phyloP scores from a whole-genome alignment of 2,329 filamentous ascomycete genomes.

The Leptographium wingfieldii region DNA sequence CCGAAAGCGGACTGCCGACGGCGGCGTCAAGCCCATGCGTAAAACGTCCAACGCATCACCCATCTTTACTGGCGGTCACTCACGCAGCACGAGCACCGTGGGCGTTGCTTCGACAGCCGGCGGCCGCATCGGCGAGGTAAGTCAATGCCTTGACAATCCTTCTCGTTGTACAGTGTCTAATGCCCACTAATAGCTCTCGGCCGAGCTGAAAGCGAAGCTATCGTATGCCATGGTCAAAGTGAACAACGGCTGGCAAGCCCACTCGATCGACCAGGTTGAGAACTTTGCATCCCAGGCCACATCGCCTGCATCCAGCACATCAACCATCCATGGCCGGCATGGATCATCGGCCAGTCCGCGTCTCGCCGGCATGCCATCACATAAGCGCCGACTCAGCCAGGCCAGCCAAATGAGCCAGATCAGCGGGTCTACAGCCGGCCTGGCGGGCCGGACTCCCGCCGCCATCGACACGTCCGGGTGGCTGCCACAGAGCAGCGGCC shows the following conservation, averaged over 20 bases:
- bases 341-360: conserved; percentile 43
- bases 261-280: conserved; percentile 67
- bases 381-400: conserved; percentile 17
- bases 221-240: conserved; percentile 93
- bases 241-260: conserved; percentile 75
- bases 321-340: conserved; percentile 39
- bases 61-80: conserved; percentile 40
- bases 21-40: conserved; percentile 48
- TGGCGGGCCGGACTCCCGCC: background rate
- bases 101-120: conserved; percentile 47
- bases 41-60: conserved; percentile 32
- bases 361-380: conserved; percentile 25
- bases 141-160: conserved; percentile 15
- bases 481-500: conserved; percentile 1
- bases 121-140: conserved; percentile 68
- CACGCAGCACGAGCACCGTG: conserved; percentile 58
- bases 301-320: conserved; percentile 48
- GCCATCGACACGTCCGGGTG: conserved; percentile 4
- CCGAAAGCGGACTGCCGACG: conserved; percentile 67
- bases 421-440: conserved; percentile 4
- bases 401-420: conserved; percentile 4
- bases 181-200: conserved; percentile 47
- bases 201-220: conserved; percentile 69
- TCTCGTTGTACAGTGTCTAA: background rate
- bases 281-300: conserved; percentile 55